phyloP scores from a whole-genome alignment of 2,329 filamentous ascomycete genomes.

The Fusarium veterinarium region DNA sequence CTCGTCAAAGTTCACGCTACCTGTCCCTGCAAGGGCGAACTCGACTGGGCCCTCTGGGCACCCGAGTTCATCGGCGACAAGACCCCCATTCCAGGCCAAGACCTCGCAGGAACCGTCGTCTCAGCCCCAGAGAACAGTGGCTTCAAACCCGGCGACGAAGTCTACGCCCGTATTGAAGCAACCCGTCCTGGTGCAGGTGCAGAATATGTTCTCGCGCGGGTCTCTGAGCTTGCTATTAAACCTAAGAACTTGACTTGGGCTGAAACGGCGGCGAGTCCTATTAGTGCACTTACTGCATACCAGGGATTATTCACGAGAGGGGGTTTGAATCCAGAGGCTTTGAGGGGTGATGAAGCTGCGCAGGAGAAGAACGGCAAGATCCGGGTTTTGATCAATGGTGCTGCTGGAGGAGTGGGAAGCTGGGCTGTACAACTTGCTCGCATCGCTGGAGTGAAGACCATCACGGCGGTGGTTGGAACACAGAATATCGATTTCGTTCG shows the following conservation, averaged over 20 bases:
- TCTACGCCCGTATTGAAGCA: constrained; percentile 32
- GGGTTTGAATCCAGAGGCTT: neutral
- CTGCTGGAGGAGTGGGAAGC: constrained; percentile 21
- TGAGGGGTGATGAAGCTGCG: neutral
- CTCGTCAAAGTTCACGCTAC: constrained; percentile 50
- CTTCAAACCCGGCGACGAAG: constrained; percentile 34
- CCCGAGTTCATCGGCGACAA: constrained; percentile 38
- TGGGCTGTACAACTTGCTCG: constrained; percentile 30
- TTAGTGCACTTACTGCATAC: constrained; percentile 55
- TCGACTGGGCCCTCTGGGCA: constrained; percentile 46
- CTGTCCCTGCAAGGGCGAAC: constrained; percentile 48
- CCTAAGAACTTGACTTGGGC: constrained; percentile 49
- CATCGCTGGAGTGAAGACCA: neutral
- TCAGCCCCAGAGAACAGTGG: constrained; percentile 38
- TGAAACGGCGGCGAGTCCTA: constrained; percentile 52
- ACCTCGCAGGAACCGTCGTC: constrained; percentile 53
- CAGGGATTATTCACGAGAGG: constrained; percentile 49
- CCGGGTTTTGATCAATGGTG: constrained; percentile 22
- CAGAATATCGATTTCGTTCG: constrained; percentile 7
- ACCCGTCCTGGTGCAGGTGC: constrained; percentile 19
- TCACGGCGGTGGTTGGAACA: constrained; percentile 4
- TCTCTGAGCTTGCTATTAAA: constrained; percentile 49
- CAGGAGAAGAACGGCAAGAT: constrained; percentile 4
- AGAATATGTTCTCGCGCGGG: constrained; percentile 26
- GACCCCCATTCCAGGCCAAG: constrained; percentile 49